Base-by-base conservation (phyloP, 306 rosid species). In the Lathyrus sativus region DNA sequence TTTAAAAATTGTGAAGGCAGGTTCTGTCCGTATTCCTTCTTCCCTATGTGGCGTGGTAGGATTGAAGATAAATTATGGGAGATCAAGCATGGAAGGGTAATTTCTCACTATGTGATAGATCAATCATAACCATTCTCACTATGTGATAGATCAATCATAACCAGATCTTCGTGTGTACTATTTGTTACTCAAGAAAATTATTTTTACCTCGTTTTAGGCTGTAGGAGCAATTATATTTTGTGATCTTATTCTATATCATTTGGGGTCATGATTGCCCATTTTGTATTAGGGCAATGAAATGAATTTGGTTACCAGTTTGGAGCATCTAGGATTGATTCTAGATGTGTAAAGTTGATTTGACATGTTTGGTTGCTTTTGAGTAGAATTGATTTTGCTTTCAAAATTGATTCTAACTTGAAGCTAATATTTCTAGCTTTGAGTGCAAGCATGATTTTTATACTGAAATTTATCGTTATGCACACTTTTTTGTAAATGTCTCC, bases 11-110 rank as follows among this genome's bases (percentile, higher is more conserved):
- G 33, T 77, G 58, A 81, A 15, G 71, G 83, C 96, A 92, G 98
- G 98, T 78, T 92, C 98, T 7, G 38, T 92, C 49, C 96, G 98
- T 49, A 92, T 92, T 82, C 98, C 96, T 77, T 90, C 96, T 64
- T 88, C 98, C 61, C 96, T 92, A 72, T 92, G 98, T 17, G 96
- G 96, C 66, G 96, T 90, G 37, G 98, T 92, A 76, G 98, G 98
- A 60, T 76, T 92, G 72, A 92, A 92, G 85, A 65, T 91, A 80
- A 92, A 87, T 22, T 90, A 86, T 65, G 98, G 90, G 19, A 87
- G 96, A 67, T 81, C 88, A 39, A 82, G 84, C 76, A 92, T 90
- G 70, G 15, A 62, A 49, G 98, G 96, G 96, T 92, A 84, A 85
- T 84, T 83, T 73, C 73, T 79, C 71, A 37, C 55, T n/a, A 49